Evolutionary conservation across 495 filamentous ascomycete species (phyloP).

Genomic region (Saxispiralis lemnorum): DNA sequence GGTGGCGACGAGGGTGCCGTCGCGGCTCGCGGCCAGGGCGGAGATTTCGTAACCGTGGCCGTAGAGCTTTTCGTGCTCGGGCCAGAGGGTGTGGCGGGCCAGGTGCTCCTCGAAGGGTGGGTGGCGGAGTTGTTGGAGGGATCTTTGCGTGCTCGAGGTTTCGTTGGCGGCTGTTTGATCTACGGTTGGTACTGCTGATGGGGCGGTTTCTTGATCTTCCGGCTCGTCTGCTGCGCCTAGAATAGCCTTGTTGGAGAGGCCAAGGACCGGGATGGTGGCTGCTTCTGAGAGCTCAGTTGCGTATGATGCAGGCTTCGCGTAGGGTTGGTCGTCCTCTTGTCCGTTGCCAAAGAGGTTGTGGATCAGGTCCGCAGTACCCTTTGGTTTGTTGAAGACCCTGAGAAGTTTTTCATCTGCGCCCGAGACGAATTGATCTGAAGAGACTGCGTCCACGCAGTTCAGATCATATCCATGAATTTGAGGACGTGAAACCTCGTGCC

Average conservation of each 20-base stretch:
- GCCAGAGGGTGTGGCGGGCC: constrained; percentile 81
- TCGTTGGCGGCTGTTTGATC: constrained; percentile 17
- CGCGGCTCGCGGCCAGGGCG: constrained; percentile 61
- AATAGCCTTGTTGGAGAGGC: constrained; percentile 88
- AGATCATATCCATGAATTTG: constrained; percentile 98
- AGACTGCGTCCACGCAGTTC: constrained; percentile 72
- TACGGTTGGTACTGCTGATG: background rate
- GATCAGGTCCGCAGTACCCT: constrained; percentile 59
- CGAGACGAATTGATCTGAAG: constrained; percentile 58
- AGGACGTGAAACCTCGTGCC: constrained; percentile 91
- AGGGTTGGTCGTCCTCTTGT: constrained; percentile 21
- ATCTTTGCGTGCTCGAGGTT: constrained; percentile 24
- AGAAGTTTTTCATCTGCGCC: constrained; percentile 97
- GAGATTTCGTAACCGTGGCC: constrained; percentile 98
- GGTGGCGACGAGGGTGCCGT: constrained; percentile 63
- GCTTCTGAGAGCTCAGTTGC: constrained; percentile 49
- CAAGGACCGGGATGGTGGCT: constrained; percentile 83
- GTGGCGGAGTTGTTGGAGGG: constrained; percentile 33
- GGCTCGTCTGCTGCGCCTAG: constrained; percentile 37
- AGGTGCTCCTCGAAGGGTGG: constrained; percentile 84
- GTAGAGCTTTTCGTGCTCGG: constrained; percentile 90
- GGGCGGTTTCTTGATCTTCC: constrained; percentile 16
- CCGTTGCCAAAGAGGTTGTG: constrained; percentile 39
- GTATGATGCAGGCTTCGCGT: background rate
- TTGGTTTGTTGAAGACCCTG: constrained; percentile 83